phyloP scores from a whole-genome alignment of 1,284 basidiomycete species.

The Sphaerobolus stellatus region DNA sequence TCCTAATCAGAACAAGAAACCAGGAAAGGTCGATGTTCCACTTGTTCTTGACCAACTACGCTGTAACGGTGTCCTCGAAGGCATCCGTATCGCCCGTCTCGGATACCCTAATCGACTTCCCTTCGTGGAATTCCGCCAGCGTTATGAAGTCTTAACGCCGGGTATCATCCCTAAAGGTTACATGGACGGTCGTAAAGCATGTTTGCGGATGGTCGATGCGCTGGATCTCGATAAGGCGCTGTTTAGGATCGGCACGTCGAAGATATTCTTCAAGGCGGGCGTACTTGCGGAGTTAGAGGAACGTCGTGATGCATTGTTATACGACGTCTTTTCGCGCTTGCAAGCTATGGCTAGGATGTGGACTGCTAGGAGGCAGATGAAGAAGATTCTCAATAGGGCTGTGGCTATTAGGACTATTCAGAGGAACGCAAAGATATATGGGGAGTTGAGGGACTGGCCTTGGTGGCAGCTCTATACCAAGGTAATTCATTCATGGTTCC shows the following conservation, averaged over 20 bases:
- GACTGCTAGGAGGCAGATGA: constrained; percentile 87
- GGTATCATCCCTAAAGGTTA: constrained; percentile 91
- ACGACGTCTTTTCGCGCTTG: constrained; percentile 86
- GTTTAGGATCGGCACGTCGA: constrained; percentile 94
- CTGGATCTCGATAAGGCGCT: constrained; percentile 84
- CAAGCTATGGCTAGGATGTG: constrained; percentile 87
- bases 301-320: constrained; percentile 82
- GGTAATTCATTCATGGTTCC: constrained; percentile 41
- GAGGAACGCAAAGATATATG: constrained; percentile 89
- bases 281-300: constrained; percentile 98
- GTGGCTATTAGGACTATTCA: constrained; percentile 91
- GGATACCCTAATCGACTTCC: constrained; percentile 97
- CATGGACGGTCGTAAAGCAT: constrained; percentile 96
- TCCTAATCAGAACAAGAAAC: constrained; percentile 91
- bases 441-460: constrained; percentile 90
- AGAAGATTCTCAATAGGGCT: constrained; percentile 93
- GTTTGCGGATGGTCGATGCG: constrained; percentile 88
- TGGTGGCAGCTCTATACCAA: constrained; percentile 99
- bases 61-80: constrained; percentile 99
- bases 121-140: constrained; percentile 95
- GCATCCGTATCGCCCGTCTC: constrained; percentile 95
- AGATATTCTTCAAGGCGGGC: constrained; percentile 99
- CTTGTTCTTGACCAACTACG: constrained; percentile 95
- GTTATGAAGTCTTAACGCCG: constrained; percentile 95
- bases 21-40: constrained; percentile 89